Percentiles rank a stretch among this genome's conserved stretches.
Evolutionary conservation across 768 basidiomycete species (phyloP).

Genomic region (Clitopilus passeckerianus): DNA sequence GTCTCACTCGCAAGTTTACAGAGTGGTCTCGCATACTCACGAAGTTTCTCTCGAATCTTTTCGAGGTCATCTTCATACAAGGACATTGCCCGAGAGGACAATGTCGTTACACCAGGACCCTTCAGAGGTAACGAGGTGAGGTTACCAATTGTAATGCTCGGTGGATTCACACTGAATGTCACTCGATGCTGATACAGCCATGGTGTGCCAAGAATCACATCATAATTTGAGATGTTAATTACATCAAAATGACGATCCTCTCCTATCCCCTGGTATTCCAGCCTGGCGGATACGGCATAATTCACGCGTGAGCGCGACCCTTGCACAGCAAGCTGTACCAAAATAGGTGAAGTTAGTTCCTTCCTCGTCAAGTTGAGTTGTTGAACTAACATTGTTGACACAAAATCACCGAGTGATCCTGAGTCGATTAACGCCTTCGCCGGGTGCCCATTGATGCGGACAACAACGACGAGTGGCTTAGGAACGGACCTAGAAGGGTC

Average conservation of each 20-base stretch:
- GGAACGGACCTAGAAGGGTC: not conserved
- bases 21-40: not conserved
- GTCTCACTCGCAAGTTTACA: not conserved
- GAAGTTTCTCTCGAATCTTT: not conserved
- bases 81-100: not conserved
- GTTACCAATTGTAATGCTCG: slow-evolving; percentile 11
- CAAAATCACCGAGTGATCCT: not conserved
- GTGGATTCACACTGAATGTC: slow-evolving; percentile 10
- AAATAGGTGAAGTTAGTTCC: slow-evolving; percentile 20
- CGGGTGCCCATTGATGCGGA: not conserved
- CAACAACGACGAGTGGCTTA: not conserved
- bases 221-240: slow-evolving; percentile 2
- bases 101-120: not conserved
- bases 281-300: not conserved
- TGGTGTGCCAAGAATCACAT: slow-evolving; percentile 15
- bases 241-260: slow-evolving; percentile 15
- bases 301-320: slow-evolving; percentile 26
- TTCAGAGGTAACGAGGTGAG: not conserved
- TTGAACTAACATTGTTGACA: not conserved
- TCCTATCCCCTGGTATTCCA: slow-evolving; percentile 1
- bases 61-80: not conserved
- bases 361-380: not conserved
- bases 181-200: slow-evolving; percentile 17
- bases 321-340: slow-evolving; percentile 23
- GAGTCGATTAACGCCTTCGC: not conserved